Evolutionary conservation across 495 filamentous ascomycete species (phyloP).

Genomic region (Achaetomiella virescens): DNA sequence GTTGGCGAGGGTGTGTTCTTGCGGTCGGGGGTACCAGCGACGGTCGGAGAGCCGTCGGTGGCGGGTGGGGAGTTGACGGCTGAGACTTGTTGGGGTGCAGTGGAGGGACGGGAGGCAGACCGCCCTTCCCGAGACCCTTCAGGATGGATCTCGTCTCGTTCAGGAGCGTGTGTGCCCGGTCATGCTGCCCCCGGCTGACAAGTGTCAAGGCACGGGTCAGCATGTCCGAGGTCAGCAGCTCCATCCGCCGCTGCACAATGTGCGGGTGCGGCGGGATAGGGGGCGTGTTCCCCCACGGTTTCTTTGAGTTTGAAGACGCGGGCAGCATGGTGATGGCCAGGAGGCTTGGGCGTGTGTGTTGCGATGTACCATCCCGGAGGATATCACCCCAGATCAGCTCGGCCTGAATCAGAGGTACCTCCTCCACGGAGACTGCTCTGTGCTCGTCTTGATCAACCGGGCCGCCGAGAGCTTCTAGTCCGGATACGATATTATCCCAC

Average conservation of each 20-base stretch:
- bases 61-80: constrained; percentile 42
- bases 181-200: constrained; percentile 84
- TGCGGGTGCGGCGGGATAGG: constrained; percentile 93
- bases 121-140: constrained; percentile 91
- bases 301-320: constrained; percentile 55
- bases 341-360: constrained; percentile 82
- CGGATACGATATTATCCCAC: constrained; percentile 96
- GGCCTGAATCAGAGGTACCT: constrained; percentile 91
- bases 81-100: constrained; percentile 35
- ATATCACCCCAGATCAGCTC: constrained; percentile 93
- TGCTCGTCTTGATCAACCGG: constrained; percentile 82
- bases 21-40: constrained; percentile 41
- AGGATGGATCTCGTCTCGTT: constrained; percentile 92
- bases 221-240: constrained; percentile 97
- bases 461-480: constrained; percentile 90
- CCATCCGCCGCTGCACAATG: constrained; percentile 96
- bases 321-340: constrained; percentile 99
- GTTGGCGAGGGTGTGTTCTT: constrained; percentile 46
- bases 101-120: constrained; percentile 74
- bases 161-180: constrained; percentile 84
- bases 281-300: constrained; percentile 58
- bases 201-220: constrained; percentile 86
- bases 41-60: constrained; percentile 40
- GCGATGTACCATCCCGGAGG: constrained; percentile 80
- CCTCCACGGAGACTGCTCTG: constrained; percentile 79